Evolutionary conservation across 345 rosid species (phyloP).

Genomic region (Brassica napus): DNA sequence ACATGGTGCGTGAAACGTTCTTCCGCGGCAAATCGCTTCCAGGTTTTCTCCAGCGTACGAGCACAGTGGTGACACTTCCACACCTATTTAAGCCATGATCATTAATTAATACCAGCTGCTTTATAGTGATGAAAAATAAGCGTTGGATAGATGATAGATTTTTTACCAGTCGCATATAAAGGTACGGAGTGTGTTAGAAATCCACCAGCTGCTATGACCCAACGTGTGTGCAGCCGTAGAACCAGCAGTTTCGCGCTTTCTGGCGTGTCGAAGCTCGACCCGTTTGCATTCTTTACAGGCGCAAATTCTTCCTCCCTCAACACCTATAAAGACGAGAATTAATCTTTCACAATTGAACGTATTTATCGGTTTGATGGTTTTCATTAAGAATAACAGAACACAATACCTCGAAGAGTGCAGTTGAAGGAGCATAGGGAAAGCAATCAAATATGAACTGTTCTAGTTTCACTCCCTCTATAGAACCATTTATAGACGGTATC

Average conservation of each 20-base stretch:
- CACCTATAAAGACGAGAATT: slow-evolving; percentile 47
- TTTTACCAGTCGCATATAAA: slow-evolving; percentile 88
- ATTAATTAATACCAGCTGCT: slow-evolving; percentile 22
- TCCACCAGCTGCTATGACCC: slow-evolving; percentile 99
- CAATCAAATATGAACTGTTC: slow-evolving; percentile 97
- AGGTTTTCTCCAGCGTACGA: slow-evolving; percentile 92
- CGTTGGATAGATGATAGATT: neutral
- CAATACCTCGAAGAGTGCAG: slow-evolving; percentile 90
- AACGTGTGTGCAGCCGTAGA: slow-evolving; percentile 85
- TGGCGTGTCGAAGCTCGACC: slow-evolving; percentile 88
- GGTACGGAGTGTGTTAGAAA: slow-evolving; percentile 97
- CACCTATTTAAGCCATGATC: slow-evolving; percentile 53
- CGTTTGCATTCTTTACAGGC: slow-evolving; percentile 93
- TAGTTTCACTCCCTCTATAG: slow-evolving; percentile 72
- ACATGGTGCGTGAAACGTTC: slow-evolving; percentile 97
- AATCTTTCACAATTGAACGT: neutral
- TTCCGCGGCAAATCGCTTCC: slow-evolving; percentile 92
- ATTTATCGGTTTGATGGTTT: neutral
- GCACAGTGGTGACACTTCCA: slow-evolving; percentile 93
- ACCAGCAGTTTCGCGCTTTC: slow-evolving; percentile 87
- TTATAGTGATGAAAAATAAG: neutral
- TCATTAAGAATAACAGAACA: neutral
- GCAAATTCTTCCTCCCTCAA: slow-evolving; percentile 96
- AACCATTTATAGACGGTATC: slow-evolving; percentile 82
- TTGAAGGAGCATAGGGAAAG: slow-evolving; percentile 95